phyloP scores from a whole-genome alignment of 148 eudicot species.

The Camellia japonica region DNA sequence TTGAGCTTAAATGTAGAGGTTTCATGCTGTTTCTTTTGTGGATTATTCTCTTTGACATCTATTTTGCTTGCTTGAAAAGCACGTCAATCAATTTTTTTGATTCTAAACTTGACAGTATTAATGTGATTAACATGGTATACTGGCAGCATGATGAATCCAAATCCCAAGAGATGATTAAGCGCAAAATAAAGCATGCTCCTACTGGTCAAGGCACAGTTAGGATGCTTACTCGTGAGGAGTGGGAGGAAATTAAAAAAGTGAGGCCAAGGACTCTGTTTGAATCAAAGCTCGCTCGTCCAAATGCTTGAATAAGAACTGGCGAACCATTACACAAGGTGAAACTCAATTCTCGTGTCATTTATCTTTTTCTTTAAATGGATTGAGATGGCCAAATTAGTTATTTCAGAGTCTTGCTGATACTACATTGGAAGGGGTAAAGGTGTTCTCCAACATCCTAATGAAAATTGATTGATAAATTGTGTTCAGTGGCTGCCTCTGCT shows the following conservation, averaged over 20 bases:
- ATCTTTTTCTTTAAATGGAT: too few species aligned
- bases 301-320: constrained; percentile 76
- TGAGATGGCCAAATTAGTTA: too few species aligned
- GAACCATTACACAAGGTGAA: constrained; percentile 30
- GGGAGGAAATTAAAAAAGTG: constrained; percentile 36
- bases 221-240: too few species aligned
- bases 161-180: too few species aligned
- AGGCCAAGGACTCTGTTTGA: constrained; percentile 91
- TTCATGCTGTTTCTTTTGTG: not conserved
- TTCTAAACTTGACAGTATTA: not conserved
- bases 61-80: not conserved
- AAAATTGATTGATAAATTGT: not conserved
- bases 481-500: not conserved
- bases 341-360: too few species aligned
- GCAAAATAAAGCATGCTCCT: too few species aligned
- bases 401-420: too few species aligned
- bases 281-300: constrained; percentile 85
- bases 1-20: not conserved
- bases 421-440: too few species aligned
- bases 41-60: not conserved
- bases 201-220: too few species aligned
- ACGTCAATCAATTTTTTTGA: not conserved
- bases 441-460: too few species aligned
- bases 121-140: too few species aligned
- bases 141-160: too few species aligned